These are phyloP conservation scores for Fusarium palustre DNA, from an alignment of 2,329 filamentous ascomycete species.

Conservation along the genomic window DNA sequence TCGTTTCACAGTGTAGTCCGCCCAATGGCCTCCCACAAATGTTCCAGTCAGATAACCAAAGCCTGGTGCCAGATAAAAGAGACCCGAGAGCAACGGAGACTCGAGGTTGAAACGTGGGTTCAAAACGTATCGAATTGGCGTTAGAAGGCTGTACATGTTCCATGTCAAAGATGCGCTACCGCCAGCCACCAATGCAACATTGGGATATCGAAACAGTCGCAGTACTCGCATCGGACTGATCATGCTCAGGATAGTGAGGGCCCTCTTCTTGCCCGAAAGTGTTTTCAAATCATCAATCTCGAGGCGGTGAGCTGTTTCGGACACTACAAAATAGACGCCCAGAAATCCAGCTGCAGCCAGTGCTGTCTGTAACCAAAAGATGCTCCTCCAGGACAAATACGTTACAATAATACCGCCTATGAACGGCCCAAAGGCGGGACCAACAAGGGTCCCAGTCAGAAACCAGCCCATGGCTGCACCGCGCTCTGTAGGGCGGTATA, in stretches of 20 bases:
- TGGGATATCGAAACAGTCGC: slow-evolving; percentile 74
- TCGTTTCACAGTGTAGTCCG: slow-evolving; percentile 73
- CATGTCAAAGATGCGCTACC: slow-evolving; percentile 74
- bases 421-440: slow-evolving; percentile 77
- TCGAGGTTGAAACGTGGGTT: slow-evolving; percentile 79
- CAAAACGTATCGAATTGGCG: slow-evolving; percentile 77
- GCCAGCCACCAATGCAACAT: slow-evolving; percentile 70
- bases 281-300: slow-evolving; percentile 71
- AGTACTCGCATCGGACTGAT: slow-evolving; percentile 75
- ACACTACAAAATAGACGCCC: slow-evolving; percentile 73
- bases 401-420: slow-evolving; percentile 82
- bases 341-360: slow-evolving; percentile 70
- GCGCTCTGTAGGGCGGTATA: slow-evolving; percentile 74
- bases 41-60: slow-evolving; percentile 76
- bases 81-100: slow-evolving; percentile 72
- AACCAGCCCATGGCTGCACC: slow-evolving; percentile 82
- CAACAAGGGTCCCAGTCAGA: slow-evolving; percentile 75
- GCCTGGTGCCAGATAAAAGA: slow-evolving; percentile 81
- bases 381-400: slow-evolving; percentile 76
- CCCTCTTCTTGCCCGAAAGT: slow-evolving; percentile 62
- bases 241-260: slow-evolving; percentile 68
- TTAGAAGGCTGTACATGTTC: slow-evolving; percentile 75
- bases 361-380: slow-evolving; percentile 82
- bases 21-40: slow-evolving; percentile 77
- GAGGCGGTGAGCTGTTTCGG: slow-evolving; percentile 77